phyloP scores from a whole-genome alignment of 805 yeast genomes.

The Ogataea nonfermentans region DNA sequence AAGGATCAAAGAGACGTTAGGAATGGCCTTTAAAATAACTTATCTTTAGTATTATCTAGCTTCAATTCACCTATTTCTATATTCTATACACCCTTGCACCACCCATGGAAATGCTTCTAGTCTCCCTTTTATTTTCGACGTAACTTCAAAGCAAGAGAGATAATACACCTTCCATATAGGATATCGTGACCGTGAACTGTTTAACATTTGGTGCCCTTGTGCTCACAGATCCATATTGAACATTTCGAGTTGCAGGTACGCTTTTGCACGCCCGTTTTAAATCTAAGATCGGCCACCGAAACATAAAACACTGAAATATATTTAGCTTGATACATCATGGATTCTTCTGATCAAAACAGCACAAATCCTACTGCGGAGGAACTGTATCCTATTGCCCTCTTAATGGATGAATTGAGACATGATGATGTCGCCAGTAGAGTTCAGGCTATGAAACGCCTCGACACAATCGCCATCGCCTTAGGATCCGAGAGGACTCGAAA shows the following conservation, averaged over 20 bases:
- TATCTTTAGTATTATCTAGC: slow-evolving; percentile 18
- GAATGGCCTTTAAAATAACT: slow-evolving; percentile 31
- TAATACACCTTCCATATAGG: too few species aligned
- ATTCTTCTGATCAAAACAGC: slow-evolving; percentile 6
- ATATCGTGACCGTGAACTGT: too few species aligned
- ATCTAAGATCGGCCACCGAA: too few species aligned
- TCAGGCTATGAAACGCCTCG: slow-evolving; percentile 90
- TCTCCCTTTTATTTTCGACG: slow-evolving; percentile 9
- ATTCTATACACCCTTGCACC: not conserved
- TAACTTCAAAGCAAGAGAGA: not conserved
- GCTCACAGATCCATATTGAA: too few species aligned
- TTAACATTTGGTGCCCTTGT: too few species aligned
- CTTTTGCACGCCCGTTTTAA: too few species aligned
- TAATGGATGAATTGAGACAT: slow-evolving; percentile 92
- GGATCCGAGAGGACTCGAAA: slow-evolving; percentile 91
- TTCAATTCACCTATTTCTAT: not conserved
- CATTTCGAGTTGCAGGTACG: too few species aligned
- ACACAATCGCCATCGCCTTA: slow-evolving; percentile 90
- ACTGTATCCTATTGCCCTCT: slow-evolving; percentile 88
- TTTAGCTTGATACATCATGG: not conserved
- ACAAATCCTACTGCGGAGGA: slow-evolving; percentile 41
- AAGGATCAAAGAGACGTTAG: slow-evolving; percentile 21
- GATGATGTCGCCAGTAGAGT: slow-evolving; percentile 94
- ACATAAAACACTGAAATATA: too few species aligned
- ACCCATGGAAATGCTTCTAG: not conserved